Base-by-base conservation (phyloP, 129 eudicot species). In the Gnaphalium uliginosum region DNA sequence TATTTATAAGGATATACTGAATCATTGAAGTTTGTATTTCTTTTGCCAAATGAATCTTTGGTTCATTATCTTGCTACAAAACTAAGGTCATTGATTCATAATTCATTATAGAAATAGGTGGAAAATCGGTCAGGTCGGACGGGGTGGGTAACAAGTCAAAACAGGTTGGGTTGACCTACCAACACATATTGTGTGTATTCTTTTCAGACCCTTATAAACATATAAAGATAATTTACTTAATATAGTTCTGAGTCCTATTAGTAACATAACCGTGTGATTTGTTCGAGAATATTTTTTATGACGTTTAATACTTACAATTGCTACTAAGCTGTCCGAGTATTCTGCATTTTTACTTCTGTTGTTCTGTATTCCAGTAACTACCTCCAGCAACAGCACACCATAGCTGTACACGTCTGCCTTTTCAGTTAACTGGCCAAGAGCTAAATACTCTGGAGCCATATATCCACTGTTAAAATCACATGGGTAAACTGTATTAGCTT, bases 321-420 rank as follows among this genome's bases (percentile, higher is more conserved):
- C 75, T 9, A 86, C 84, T 59, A 87, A 79, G 75, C 90, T 90
- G n/a, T 90, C 93, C 0, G 90, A 59, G 80, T 80, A 81, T 46
- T 85, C 90, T 7, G 81, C 21, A 39, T 79, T 50, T 75, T 81
- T 83, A 76, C 89, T 73, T 79, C 76, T 78, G 80, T 84, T 90
- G 71, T 81, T 87, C 63, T 68, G 89, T 68, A 75, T 77, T 75
- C 93, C 96, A 15, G 88, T 87, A 71, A 87, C 93, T 29, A 90
- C 72, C 82, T 90, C 96, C 68, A 87, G 75, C 75, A 90, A 76
- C 66, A 87, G 87, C 65, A 90, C 89, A 25, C 93, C 91, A 18
- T 82, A 86, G 76, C 96, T 90, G 84, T 90, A 87, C 57, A 90
- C 91, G 59, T 90, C 96, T 35, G 85, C 96, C 78, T 90, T 90